phyloP scores from a whole-genome alignment of 2,329 filamentous ascomycete genomes.

The Bipolaris zeicola region DNA sequence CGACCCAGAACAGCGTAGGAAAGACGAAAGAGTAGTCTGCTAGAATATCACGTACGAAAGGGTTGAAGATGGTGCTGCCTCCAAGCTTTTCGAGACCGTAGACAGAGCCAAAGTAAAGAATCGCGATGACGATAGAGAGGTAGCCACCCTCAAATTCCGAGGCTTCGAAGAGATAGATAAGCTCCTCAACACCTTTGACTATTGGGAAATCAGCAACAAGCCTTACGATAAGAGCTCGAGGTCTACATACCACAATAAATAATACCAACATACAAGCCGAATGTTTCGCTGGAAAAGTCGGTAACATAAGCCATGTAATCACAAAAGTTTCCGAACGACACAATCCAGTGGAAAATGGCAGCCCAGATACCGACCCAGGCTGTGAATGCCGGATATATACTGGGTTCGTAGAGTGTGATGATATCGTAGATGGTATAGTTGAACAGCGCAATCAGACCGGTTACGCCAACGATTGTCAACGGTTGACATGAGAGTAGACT shows the following conservation, averaged over 20 bases:
- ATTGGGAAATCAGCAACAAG: background rate
- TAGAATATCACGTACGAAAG: slow-evolving; percentile 54
- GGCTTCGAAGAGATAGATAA: slow-evolving; percentile 57
- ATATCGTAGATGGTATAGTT: slow-evolving; percentile 67
- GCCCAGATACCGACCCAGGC: slow-evolving; percentile 64
- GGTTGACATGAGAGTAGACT: slow-evolving; percentile 60
- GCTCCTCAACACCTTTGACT: slow-evolving; percentile 64
- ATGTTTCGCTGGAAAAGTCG: slow-evolving; percentile 60
- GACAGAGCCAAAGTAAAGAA: slow-evolving; percentile 59
- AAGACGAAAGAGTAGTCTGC: slow-evolving; percentile 58
- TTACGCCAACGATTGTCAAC: slow-evolving; percentile 63
- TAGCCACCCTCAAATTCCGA: slow-evolving; percentile 54
- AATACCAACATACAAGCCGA: slow-evolving; percentile 62
- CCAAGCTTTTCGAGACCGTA: slow-evolving; percentile 59
- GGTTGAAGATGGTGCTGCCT: slow-evolving; percentile 52
- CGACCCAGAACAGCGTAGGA: slow-evolving; percentile 60
- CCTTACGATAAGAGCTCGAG: background rate
- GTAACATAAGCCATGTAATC: slow-evolving; percentile 66
- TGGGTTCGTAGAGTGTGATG: slow-evolving; percentile 55
- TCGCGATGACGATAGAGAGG: slow-evolving; percentile 57
- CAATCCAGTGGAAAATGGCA: slow-evolving; percentile 63
- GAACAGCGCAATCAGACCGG: slow-evolving; percentile 57
- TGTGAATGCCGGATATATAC: slow-evolving; percentile 61
- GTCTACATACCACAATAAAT: slow-evolving; percentile 58
- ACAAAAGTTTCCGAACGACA: slow-evolving; percentile 58